These are phyloP conservation scores for Botryobasidium botryosum DNA, from an alignment of 768 basidiomycete genomes.

Conservation along the genomic window DNA sequence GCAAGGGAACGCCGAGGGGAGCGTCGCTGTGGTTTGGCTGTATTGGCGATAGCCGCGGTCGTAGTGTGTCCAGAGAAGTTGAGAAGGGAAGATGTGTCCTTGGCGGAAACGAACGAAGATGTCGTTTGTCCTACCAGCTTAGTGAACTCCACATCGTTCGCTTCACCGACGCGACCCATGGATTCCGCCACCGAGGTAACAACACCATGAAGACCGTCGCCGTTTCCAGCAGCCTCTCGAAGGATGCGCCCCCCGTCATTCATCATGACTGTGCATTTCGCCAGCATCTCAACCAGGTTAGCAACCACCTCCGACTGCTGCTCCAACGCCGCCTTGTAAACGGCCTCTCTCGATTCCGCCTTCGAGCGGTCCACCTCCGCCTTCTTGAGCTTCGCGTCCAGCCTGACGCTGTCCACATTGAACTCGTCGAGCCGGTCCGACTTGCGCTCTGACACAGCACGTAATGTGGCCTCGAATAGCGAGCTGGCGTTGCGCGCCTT, in stretches of 20 bases:
- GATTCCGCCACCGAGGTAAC: constrained; percentile 34
- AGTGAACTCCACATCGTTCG: constrained; percentile 54
- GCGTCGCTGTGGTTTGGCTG: too few relatives aligned
- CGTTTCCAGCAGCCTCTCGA: constrained; percentile 18
- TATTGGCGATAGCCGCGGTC: constrained; percentile 31
- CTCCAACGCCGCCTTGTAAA: constrained; percentile 40
- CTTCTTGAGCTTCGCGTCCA: constrained; percentile 45
- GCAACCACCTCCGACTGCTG: constrained; percentile 53
- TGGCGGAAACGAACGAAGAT: constrained; percentile 32
- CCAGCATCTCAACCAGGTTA: constrained; percentile 62
- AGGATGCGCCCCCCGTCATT: constrained; percentile 37
- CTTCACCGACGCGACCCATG: constrained; percentile 38
- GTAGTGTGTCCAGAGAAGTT: constrained; percentile 35
- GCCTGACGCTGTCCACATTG: constrained; percentile 49
- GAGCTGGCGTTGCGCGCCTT: constrained; percentile 57
- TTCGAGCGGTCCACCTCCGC: constrained; percentile 55
- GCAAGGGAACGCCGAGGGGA: constrained; percentile 32
- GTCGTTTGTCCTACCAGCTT: constrained; percentile 50
- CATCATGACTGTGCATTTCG: constrained; percentile 56
- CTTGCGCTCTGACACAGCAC: constrained; percentile 64
- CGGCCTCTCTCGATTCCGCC: constrained; percentile 47
- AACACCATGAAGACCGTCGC: constrained; percentile 16
- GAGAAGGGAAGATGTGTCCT: constrained; percentile 24
- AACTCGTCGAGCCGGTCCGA: constrained; percentile 64
- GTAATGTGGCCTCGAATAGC: constrained; percentile 74